Evolutionary conservation across 257 asterid species (phyloP).

Genomic region (Solanum raphanifolium): DNA sequence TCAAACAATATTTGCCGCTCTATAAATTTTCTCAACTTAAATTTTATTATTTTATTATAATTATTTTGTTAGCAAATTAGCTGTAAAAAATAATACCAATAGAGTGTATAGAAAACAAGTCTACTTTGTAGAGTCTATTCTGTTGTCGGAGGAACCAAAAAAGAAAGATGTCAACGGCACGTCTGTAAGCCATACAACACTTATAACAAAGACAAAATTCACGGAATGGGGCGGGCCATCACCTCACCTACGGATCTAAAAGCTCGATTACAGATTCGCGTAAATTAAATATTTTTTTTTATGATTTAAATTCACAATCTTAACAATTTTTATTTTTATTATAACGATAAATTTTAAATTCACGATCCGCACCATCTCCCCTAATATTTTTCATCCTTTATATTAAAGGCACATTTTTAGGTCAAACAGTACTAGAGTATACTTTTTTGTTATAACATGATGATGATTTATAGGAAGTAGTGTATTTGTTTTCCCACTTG

Average conservation of each 20-base stretch:
- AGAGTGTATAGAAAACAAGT: neutral
- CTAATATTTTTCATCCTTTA: neutral
- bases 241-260: no score
- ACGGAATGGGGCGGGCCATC: neutral
- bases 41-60: neutral
- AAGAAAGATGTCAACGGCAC: neutral
- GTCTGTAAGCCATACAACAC: neutral
- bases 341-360: neutral
- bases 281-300: no score
- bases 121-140: neutral
- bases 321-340: fast-evolving
- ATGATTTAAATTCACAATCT: fast-evolving
- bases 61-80: neutral
- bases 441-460: neutral
- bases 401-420: neutral
- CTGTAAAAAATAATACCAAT: neutral
- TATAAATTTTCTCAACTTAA: neutral
- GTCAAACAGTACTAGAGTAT: neutral
- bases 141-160: neutral
- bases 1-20: neutral
- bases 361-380: neutral
- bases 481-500: neutral
- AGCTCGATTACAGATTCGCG: no score
- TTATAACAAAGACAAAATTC: neutral
- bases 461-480: neutral